A percentile compares a stretch with the other conserved stretches of the same genome.
phyloP scores from a whole-genome alignment of 2,329 filamentous ascomycete genomes.

The Aspergillus pseudoterreus region DNA sequence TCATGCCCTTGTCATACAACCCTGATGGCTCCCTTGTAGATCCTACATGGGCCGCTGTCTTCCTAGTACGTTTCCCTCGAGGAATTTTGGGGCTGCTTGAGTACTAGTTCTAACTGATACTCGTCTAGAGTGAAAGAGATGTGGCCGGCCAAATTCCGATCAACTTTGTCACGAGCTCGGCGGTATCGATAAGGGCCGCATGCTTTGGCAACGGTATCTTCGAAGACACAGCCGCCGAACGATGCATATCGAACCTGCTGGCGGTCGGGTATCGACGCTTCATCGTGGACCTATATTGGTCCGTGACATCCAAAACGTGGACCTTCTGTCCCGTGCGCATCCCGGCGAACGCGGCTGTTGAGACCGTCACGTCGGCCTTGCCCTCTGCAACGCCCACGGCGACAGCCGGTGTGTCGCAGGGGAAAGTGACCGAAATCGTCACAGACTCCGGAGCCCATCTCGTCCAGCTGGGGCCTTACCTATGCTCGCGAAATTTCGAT shows the following conservation, averaged over 20 bases:
- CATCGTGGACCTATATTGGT: conserved; percentile 63
- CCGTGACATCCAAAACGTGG: conserved; percentile 51
- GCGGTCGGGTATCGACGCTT: conserved; percentile 57
- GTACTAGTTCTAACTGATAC: conserved; percentile 7
- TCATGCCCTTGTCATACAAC: conserved; percentile 42
- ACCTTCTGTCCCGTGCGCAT: conserved; percentile 59
- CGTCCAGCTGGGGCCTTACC: conserved; percentile 49
- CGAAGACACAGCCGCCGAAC: conserved; percentile 47
- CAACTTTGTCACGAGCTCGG: conserved; percentile 58
- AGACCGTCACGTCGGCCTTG: conserved; percentile 17
- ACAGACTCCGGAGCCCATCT: conserved; percentile 29
- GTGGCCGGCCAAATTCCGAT: conserved; percentile 57
- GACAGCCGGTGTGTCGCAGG: conserved; percentile 18
- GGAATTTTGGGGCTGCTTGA: too few species aligned
- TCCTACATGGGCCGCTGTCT: conserved; percentile 37
- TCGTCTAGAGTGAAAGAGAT: conserved; percentile 57
- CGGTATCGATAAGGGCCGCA: conserved; percentile 54
- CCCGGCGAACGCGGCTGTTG: conserved; percentile 28
- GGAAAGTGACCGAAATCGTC: conserved; percentile 20
- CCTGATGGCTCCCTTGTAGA: conserved; percentile 35
- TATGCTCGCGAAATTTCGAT: conserved; percentile 54
- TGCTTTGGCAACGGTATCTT: conserved; percentile 57
- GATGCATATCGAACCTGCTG: conserved; percentile 62
- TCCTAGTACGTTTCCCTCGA: conserved; percentile 29
- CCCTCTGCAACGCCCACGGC: conserved; percentile 18